These are phyloP conservation scores for Termitomyces sp. DNA, from an alignment of 768 basidiomycete species.

Conservation along the genomic window DNA sequence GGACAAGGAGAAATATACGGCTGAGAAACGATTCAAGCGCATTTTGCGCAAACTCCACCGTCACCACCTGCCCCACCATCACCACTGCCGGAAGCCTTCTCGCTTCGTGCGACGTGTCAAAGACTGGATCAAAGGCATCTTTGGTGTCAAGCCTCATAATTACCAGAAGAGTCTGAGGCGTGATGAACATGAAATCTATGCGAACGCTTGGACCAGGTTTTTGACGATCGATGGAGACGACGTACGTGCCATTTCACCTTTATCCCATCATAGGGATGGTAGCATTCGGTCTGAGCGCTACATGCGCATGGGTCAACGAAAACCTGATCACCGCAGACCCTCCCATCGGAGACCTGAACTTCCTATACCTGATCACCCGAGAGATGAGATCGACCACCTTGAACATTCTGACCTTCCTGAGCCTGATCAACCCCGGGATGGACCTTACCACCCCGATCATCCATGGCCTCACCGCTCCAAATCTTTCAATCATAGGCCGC, in stretches of 20 bases:
- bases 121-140: slow-evolving; percentile 32
- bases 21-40: slow-evolving; percentile 46
- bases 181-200: not conserved
- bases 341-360: not conserved
- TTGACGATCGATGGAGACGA: slow-evolving; percentile 20
- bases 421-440: too few relatives aligned
- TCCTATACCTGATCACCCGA: not conserved
- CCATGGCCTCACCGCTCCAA: not conserved
- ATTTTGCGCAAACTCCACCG: slow-evolving; percentile 35
- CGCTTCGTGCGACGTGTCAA: slow-evolving; percentile 19
- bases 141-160: slow-evolving; percentile 30
- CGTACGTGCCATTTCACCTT: not conserved
- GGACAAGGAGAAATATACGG: slow-evolving; percentile 53
- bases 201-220: slow-evolving; percentile 28
- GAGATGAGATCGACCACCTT: not conserved
- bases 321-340: not conserved
- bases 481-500: not conserved
- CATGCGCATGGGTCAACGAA: not conserved
- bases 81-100: slow-evolving; percentile 16
- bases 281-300: not conserved
- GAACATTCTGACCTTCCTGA: not conserved
- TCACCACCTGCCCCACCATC: slow-evolving; percentile 15
- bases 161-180: slow-evolving; percentile 4
- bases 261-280: not conserved
- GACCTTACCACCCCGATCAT: not conserved